Base-by-base conservation (phyloP, 306 rosid genomes). In the Myrica gale region DNA sequence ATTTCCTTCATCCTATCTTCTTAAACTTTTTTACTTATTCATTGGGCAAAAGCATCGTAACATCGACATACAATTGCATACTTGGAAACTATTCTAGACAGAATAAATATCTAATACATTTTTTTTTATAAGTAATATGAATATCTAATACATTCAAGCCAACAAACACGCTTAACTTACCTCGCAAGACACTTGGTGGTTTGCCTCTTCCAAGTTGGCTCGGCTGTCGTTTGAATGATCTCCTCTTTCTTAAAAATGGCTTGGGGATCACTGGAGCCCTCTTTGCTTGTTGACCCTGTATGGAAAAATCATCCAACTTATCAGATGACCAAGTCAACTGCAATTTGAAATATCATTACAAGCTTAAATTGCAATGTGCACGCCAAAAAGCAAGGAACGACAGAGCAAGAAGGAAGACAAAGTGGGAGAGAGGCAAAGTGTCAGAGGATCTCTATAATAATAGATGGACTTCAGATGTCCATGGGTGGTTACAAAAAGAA, bases 201-300 rank as follows among this genome's bases (percentile, higher is more conserved):
- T 83, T 81, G 79, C 80, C 81, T 76, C 91, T 86, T 43, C 86
- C 86, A 74, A 57, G 39, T 84, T 88, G 96, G 73, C 92, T 88
- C 0, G 95, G 85, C 72, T 81, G 91, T 69, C 90, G 78, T 80
- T 89, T 90, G 47, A 90, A 71, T 62, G 97, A 83, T 78, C 97
- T 83, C 84, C 74, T 91, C 82, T 85, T 91, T 60, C 91, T 86
- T 41, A 78, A 56, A 37, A 75, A 74, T 68, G 84, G 86, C 78
- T 78, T 89, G n/a, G 85, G 86, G 66, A 89, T 70, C 65, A 79
- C 57, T 45, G 85, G 79, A 68, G 81, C 72, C 83, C 72, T 89
- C 87, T 84, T 85, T 5, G 79, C 20, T 57, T 81, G 88, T 76
- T 87, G 69, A 73, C 73, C 85, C 97, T 94, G 86, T 5, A 21